Evolutionary conservation across 495 filamentous ascomycete genomes (phyloP), one percentile per base, ranked within the genome.

Genomic region (Venustampulla echinocandica): DNA sequence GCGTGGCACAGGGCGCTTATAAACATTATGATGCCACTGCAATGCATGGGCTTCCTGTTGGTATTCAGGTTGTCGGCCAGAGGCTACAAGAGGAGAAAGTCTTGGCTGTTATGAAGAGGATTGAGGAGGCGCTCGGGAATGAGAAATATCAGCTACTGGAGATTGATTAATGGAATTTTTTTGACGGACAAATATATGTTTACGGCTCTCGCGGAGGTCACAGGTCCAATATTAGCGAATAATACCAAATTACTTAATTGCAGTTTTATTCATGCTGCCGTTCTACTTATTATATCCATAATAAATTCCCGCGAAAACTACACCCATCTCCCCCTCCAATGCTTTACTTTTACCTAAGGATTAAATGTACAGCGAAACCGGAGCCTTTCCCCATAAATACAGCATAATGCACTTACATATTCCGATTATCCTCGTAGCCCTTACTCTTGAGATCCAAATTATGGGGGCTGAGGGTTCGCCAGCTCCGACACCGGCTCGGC

Each of bases 71-170:
- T 4, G 83, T 95, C 0, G 90, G 88, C 6, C 74, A 83, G 45
- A 72, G 89, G 23, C 72, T 94, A 59, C 76, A 94, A 61, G 90
- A 98, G 62, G 92, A 96, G 71, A 93, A 93, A 66, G 87, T 95
- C 10, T 64, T 95, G 49, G 82, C 82, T 0, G 71, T 85, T 17
- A 95, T 97, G 90, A 71, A 82, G 57, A 73, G 74, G 40, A 66
- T 93, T 6, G 84, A 94, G 61, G 69, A 76, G 49, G 83, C 80
- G 0, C 62, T 94, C 30, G 82, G 81, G n/a, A 65, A 75, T 37
- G 61, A 77, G 15, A 80, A 72, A 54, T 93, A 90, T 59, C 49
- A 73, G 50, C 61, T 84, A 18, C 49, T 93, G 44, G 78, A 85
- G 47, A 68, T 59, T 36, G 58, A 61, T 40, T 58, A 46, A 42